Conservation (phyloP, 257 asterid species). For the Capsicum baccatum region DNA sequence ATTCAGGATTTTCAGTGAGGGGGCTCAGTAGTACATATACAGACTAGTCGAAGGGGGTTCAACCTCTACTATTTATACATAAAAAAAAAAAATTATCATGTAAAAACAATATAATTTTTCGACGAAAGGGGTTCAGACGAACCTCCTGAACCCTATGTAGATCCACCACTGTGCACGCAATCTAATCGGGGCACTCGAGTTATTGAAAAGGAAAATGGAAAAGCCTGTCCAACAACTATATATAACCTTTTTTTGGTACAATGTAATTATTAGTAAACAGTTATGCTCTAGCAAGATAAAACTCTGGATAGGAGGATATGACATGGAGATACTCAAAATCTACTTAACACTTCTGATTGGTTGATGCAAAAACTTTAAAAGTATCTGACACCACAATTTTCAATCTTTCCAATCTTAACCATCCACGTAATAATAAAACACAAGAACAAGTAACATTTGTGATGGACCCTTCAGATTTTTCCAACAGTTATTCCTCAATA, state of each 20-base stretch:
- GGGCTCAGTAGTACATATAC: too few relatives aligned
- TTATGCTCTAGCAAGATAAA: constrained; percentile 10
- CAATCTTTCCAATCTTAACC: constrained; percentile 43
- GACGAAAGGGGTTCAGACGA: too few relatives aligned
- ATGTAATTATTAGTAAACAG: neutral
- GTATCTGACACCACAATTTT: constrained; percentile 55
- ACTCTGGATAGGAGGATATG: constrained; percentile 61
- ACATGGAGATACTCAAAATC: constrained; percentile 55
- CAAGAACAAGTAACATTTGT: constrained; percentile 28
- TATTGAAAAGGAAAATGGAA: too few relatives aligned
- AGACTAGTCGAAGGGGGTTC: too few relatives aligned
- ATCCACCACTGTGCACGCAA: too few relatives aligned
- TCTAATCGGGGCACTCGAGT: too few relatives aligned
- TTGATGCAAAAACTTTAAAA: constrained; percentile 13
- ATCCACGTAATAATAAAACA: constrained; percentile 39
- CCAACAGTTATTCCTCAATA: neutral
- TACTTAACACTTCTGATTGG: constrained; percentile 57
- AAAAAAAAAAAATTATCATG: too few relatives aligned
- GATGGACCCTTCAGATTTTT: constrained; percentile 11
- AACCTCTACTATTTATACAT: too few relatives aligned
- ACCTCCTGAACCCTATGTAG: too few relatives aligned
- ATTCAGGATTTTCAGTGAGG: too few relatives aligned
- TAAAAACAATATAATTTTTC: too few relatives aligned
- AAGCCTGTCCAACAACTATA: too few relatives aligned
- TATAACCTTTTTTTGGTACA: neutral